These are phyloP conservation scores for Mortierella claussenii DNA, from an alignment of 192 early-diverging fungal genomes.

Conservation along the genomic window DNA sequence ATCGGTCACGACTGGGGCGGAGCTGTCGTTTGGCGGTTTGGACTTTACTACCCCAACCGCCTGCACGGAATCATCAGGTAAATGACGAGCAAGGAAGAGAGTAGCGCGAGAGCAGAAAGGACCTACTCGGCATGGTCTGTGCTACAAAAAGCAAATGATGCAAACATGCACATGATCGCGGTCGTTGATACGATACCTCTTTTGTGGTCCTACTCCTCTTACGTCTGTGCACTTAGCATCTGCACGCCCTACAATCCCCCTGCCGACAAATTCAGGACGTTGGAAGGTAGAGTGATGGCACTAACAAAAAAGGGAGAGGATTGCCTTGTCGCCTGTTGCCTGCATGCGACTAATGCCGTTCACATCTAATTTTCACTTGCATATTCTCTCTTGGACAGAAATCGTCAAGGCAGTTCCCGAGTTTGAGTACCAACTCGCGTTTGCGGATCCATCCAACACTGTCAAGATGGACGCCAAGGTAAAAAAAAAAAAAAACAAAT, in stretches of 20 bases:
- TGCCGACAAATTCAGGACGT: background rate
- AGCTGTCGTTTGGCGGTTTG: slow-evolving; percentile 48
- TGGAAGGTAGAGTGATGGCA: slow-evolving; percentile 45
- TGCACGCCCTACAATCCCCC: slow-evolving; percentile 44
- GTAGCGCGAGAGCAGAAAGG: background rate
- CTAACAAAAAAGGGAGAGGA: no score
- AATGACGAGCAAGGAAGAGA: background rate
- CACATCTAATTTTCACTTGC: no score
- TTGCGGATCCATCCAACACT: slow-evolving; percentile 21
- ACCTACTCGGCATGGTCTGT: no score
- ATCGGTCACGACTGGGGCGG: slow-evolving; percentile 53
- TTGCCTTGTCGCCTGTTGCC: no score
- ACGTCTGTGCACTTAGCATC: slow-evolving; percentile 9
- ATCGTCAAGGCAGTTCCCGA: slow-evolving; percentile 25
- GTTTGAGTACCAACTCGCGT: slow-evolving; percentile 30
- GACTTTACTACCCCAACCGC: slow-evolving; percentile 31
- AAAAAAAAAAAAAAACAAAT: background rate
- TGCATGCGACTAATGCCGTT: no score
- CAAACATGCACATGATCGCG: no score
- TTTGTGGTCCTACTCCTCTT: no score
- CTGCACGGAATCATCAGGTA: slow-evolving; percentile 49
- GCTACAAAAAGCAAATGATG: no score
- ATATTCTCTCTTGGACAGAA: no score
- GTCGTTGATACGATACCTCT: no score
- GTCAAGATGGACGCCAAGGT: background rate